A percentile compares a stretch with the other conserved stretches of the same genome.
phyloP scores from a whole-genome alignment of 176 grass and related monocot genomes.

The Ampelocalamus luodianensis region DNA sequence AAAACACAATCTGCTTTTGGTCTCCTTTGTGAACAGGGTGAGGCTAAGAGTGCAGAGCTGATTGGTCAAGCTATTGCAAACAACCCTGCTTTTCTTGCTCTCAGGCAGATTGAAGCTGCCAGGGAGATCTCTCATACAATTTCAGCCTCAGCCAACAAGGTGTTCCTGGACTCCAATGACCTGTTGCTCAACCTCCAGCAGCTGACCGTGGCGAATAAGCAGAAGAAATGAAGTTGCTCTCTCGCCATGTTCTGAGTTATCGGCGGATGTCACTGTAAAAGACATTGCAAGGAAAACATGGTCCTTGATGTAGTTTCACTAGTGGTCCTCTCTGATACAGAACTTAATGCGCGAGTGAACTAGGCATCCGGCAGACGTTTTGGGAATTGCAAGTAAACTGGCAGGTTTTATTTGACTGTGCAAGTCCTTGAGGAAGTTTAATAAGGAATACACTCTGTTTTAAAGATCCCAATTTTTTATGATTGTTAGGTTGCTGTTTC shows the following conservation, averaged over 20 bases:
- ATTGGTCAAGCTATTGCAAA: constrained; percentile 81
- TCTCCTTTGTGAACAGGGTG: constrained; percentile 51
- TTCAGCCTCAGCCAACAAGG: constrained; percentile 67
- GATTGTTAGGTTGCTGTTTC: neutral
- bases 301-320: neutral
- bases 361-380: neutral
- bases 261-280: neutral
- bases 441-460: constrained; percentile 33
- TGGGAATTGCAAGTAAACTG: neutral
- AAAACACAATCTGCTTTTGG: constrained; percentile 11
- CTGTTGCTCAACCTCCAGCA: constrained; percentile 79
- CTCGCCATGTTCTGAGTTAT: neutral
- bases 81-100: constrained; percentile 82
- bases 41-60: constrained; percentile 84
- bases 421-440: neutral
- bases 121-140: constrained; percentile 84
- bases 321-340: neutral
- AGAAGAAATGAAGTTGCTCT: constrained; percentile 38
- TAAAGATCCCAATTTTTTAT: neutral
- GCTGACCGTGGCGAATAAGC: constrained; percentile 47
- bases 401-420: neutral
- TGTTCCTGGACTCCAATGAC: constrained; percentile 82
- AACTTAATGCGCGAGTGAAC: neutral
- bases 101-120: constrained; percentile 79
- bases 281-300: neutral